These are phyloP conservation scores for Moricandia moricandioides DNA, from an alignment of 345 rosid species.

Conservation along the genomic window DNA sequence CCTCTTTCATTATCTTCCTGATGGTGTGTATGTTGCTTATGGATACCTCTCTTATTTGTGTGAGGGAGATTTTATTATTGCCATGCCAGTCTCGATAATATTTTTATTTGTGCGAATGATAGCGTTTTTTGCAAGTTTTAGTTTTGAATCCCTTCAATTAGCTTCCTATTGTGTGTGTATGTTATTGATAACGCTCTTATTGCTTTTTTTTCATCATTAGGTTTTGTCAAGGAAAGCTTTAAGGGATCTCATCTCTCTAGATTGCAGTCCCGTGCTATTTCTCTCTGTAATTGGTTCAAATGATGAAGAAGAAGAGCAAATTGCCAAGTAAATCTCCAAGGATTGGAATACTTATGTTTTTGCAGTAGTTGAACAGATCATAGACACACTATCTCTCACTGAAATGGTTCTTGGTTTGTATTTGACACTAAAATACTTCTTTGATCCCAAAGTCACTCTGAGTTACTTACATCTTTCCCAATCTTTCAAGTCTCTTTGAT, in stretches of 20 bases:
- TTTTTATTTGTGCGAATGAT: not conserved
- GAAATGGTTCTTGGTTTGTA: slow-evolving; percentile 87
- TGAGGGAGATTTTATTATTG: too few species aligned
- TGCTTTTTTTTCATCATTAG: slow-evolving; percentile 26
- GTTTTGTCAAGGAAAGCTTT: slow-evolving; percentile 57
- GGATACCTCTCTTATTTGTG: too few species aligned
- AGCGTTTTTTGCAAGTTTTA: not conserved
- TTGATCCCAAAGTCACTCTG: slow-evolving; percentile 88
- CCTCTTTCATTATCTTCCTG: too few species aligned
- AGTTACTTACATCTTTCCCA: slow-evolving; percentile 34
- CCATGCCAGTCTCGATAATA: not conserved
- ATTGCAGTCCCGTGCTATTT: slow-evolving; percentile 44
- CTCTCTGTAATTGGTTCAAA: slow-evolving; percentile 44
- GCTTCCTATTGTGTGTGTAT: not conserved
- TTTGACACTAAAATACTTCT: slow-evolving; percentile 90
- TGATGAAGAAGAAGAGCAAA: slow-evolving; percentile 85
- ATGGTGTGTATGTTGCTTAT: too few species aligned
- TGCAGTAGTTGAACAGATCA: slow-evolving; percentile 86
- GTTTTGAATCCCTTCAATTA: not conserved
- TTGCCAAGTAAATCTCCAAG: slow-evolving; percentile 84
- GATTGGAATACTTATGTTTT: slow-evolving; percentile 68
- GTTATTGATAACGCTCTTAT: not conserved
- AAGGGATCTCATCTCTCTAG: slow-evolving; percentile 46
- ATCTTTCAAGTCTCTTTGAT: not conserved
- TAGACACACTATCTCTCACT: slow-evolving; percentile 84